These are phyloP conservation scores for Thielaviopsis euricoi DNA, from an alignment of 2,329 filamentous ascomycete genomes.

Conservation along the genomic window DNA sequence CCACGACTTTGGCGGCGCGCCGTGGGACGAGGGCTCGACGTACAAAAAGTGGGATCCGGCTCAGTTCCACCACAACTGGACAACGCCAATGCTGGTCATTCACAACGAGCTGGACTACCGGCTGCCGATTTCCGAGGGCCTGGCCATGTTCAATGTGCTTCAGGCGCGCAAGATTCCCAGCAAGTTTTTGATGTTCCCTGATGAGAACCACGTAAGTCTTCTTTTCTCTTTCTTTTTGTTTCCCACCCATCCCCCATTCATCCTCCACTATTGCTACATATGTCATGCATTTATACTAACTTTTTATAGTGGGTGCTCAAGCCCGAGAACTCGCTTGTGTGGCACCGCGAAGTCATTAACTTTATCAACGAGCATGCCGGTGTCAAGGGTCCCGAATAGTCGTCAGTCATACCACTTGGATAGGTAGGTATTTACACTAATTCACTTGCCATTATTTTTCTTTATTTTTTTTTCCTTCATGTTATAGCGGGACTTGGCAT, in stretches of 20 bases:
- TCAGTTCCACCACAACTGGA: constrained; percentile 50
- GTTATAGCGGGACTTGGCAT: not conserved
- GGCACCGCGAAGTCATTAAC: constrained; percentile 71
- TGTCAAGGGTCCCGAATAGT: constrained; percentile 15
- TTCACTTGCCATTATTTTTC: not conserved
- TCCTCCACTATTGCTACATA: not conserved
- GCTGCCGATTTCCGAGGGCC: constrained; percentile 66
- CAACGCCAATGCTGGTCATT: constrained; percentile 69
- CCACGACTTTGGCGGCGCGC: constrained; percentile 47
- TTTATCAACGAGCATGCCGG: constrained; percentile 55
- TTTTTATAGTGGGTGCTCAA: constrained; percentile 61
- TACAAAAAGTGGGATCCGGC: constrained; percentile 59
- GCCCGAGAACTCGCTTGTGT: constrained; percentile 76
- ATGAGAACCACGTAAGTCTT: constrained; percentile 41
- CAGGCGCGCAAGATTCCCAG: constrained; percentile 62
- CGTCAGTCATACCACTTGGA: no score
- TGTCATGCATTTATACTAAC: not conserved
- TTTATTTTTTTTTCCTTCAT: not conserved
- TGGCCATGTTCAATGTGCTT: constrained; percentile 73
- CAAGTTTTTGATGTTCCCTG: constrained; percentile 65
- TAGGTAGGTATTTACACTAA: not conserved
- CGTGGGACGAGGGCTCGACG: constrained; percentile 43
- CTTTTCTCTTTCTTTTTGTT: not conserved
- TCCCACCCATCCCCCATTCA: no score
- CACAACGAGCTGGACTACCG: constrained; percentile 86